Base-by-base conservation (phyloP, 768 basidiomycete genomes). In the Boletus patriciae region DNA sequence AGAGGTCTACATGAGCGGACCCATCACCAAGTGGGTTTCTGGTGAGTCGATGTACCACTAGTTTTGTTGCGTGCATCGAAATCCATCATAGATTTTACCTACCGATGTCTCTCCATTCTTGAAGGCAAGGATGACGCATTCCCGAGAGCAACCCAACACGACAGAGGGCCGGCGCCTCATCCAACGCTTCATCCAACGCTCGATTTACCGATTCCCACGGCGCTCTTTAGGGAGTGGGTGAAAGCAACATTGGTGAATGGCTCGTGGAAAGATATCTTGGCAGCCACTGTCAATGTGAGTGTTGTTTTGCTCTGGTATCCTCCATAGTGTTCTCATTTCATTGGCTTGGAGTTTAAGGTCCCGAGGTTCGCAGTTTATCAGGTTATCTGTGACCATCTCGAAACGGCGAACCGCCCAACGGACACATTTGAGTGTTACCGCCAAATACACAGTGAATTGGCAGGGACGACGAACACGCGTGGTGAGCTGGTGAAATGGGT, bases 201-300 rank as follows among this genome's bases (percentile, higher is more conserved):
- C 2, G 18, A 34, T 31, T 47, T 31, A 11, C 13, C 2, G 0
- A 25, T 19, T 12, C 6, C 12, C 4, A 6, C 12, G 2, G 21
- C 7, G 4, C 46, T 61, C 5, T 45, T 59, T 42, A n/a, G 21
- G 16, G 52, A 27, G 21, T 61, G 57, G 60, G 27, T 45, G 12
- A 51, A 18, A 13, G 27, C 42, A 31, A 46, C n/a, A 10, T 29
- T 61, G 33, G 6, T 29, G 1, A 37, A 6, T 41, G 27, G 7
- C 6, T 29, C 27, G 27, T 29, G 27, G 27, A 29, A 29, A 29
- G 27, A 29, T 8, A 9, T 9, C 27, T 29, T 29, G 27, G 27
- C 27, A 7, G 6, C 27, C 27, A 29, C 27, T 29, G 27, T 29
- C 27, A 29, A 8, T 29, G 27, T 29, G 27, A 29, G 27, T 29